Evolutionary conservation across 2,329 filamentous ascomycete species (phyloP).

Genomic region (Rachicladosporium sp.): DNA sequence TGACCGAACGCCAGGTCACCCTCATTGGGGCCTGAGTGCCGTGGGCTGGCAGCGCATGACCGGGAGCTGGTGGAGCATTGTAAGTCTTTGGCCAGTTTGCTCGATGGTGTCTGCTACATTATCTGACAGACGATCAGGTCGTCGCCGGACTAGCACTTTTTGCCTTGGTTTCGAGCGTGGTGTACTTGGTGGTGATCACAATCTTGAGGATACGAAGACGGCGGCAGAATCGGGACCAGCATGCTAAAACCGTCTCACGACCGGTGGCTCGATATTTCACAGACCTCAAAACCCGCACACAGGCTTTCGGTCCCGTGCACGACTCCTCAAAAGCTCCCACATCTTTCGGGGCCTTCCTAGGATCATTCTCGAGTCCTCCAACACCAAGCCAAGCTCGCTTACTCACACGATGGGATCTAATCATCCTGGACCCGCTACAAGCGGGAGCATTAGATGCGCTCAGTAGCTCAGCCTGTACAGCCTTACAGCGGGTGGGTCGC

Average conservation of each 20-base stretch:
- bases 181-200: background rate
- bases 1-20: too few species aligned
- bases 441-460: constrained; percentile 11
- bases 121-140: constrained; percentile 7
- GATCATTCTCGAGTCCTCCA: constrained; percentile 13
- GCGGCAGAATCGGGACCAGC: background rate
- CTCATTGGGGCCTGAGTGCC: constrained; percentile 7
- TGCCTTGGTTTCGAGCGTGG: constrained; percentile 3
- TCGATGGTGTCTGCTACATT: background rate
- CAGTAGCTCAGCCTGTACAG: constrained; percentile 12
- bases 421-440: constrained; percentile 15
- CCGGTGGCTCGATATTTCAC: constrained; percentile 4
- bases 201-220: constrained; percentile 1
- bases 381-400: constrained; percentile 10
- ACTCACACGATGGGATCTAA: constrained; percentile 14
- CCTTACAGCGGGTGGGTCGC: constrained; percentile 13
- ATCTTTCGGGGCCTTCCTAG: constrained; percentile 20
- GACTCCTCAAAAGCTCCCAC: constrained; percentile 6
- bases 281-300: constrained; percentile 5
- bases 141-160: constrained; percentile 9
- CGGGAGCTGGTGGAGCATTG: constrained; percentile 32
- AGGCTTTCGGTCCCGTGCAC: constrained; percentile 5
- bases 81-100: constrained; percentile 13
- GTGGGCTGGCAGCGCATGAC: constrained; percentile 26
- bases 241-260: constrained; percentile 1